phyloP scores from a whole-genome alignment of 2,329 filamentous ascomycete genomes.

The Xylariomycetidae sp. region DNA sequence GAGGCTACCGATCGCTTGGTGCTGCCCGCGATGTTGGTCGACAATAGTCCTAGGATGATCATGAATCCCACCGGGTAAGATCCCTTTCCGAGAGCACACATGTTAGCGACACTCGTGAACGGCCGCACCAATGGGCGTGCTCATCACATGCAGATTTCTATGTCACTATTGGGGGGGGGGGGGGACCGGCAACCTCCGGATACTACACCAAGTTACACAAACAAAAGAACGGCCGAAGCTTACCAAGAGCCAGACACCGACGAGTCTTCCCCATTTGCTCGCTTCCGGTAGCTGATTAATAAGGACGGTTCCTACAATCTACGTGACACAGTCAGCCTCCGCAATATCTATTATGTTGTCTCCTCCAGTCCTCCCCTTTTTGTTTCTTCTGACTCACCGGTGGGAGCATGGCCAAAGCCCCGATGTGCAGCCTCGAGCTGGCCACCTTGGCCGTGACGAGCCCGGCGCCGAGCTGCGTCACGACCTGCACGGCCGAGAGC shows the following conservation, averaged over 20 bases:
- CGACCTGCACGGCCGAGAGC: slow-evolving; percentile 17
- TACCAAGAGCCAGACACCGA: slow-evolving; percentile 26
- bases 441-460: slow-evolving; percentile 15
- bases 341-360: too few species aligned
- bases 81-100: slow-evolving; percentile 8
- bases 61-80: slow-evolving; percentile 27
- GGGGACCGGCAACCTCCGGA: too few species aligned
- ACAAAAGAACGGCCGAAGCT: too few species aligned
- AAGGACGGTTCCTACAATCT: slow-evolving; percentile 27
- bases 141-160: too few species aligned
- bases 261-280: slow-evolving; percentile 26
- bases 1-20: slow-evolving; percentile 25
- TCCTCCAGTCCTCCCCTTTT: too few species aligned
- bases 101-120: too few species aligned
- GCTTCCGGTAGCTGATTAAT: slow-evolving; percentile 23
- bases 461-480: slow-evolving; percentile 17
- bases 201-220: too few species aligned
- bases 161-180: too few species aligned
- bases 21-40: slow-evolving; percentile 26
- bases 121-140: too few species aligned
- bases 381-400: slow-evolving; percentile 19
- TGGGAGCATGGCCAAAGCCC: slow-evolving; percentile 25
- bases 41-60: slow-evolving; percentile 22
- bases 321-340: too few species aligned
- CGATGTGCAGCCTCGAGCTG: slow-evolving; percentile 24